phyloP scores from a whole-genome alignment of 352 stramenopile species.

The Elongisporangium senticosum region DNA sequence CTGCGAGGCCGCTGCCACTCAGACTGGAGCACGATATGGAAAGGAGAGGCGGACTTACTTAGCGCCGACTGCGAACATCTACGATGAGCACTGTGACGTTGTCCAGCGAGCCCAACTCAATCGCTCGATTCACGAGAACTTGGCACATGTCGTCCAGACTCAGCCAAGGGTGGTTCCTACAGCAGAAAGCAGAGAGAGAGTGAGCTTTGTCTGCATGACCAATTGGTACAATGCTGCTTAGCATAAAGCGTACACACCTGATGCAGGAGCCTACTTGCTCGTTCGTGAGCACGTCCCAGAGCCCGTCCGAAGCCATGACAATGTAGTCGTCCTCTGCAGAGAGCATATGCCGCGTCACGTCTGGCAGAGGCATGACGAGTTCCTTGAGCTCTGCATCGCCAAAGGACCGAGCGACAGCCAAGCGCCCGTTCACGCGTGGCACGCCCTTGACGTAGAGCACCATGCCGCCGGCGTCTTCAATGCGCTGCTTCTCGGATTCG shows the following conservation, averaged over 20 bases:
- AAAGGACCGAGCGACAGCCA: conserved; percentile 68
- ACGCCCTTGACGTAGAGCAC: conserved; percentile 74
- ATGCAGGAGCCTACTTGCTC: conserved; percentile 59
- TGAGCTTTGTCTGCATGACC: too few species aligned
- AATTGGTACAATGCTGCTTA: too few species aligned
- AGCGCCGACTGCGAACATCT: conserved; percentile 33
- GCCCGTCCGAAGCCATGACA: conserved; percentile 64
- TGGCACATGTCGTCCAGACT: conserved; percentile 49
- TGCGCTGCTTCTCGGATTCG: conserved; percentile 50
- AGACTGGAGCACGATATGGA: neutral
- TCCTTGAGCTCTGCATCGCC: conserved; percentile 57
- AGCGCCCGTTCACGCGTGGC: conserved; percentile 56
- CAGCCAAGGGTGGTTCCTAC: conserved; percentile 60
- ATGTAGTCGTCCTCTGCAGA: conserved; percentile 63
- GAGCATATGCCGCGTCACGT: conserved; percentile 50
- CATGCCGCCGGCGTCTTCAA: conserved; percentile 64
- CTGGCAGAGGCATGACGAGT: conserved; percentile 56
- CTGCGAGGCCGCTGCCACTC: neutral
- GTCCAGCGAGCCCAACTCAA: conserved; percentile 64
- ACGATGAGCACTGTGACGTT: conserved; percentile 76
- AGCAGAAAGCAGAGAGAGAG: too few species aligned
- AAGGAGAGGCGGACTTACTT: neutral
- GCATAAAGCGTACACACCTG: conserved; percentile 22
- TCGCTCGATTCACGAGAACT: conserved; percentile 58
- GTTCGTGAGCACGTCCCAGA: conserved; percentile 74